phyloP scores from a whole-genome alignment of 225 moss, liverwort and hornwort species.

The Asterella californica region DNA sequence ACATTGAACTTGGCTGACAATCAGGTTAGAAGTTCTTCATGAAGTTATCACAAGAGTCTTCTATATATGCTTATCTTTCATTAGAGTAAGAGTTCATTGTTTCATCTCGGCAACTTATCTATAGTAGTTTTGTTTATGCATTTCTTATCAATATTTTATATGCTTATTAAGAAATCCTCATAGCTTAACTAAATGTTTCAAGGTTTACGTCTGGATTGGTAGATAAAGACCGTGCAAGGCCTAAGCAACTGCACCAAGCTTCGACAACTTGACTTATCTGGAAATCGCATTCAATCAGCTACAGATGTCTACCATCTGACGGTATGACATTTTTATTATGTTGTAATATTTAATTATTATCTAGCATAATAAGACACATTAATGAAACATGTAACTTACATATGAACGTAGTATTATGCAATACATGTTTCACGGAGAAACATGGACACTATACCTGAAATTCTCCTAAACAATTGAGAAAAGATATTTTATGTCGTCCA shows the following conservation, averaged over 20 bases:
- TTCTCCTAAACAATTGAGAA: too few relatives aligned
- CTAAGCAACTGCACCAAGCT: conserved; percentile 46
- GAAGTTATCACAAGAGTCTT: too few relatives aligned
- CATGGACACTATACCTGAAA: too few relatives aligned
- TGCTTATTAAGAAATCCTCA: not conserved
- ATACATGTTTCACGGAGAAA: too few relatives aligned
- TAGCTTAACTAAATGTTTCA: not conserved
- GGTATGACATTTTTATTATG: conserved; percentile 17
- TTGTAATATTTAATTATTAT: too few relatives aligned
- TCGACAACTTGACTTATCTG: conserved; percentile 58
- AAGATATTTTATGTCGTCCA: not conserved
- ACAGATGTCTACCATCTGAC: conserved; percentile 53
- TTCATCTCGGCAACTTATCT: too few relatives aligned
- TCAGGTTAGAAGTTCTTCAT: conserved; percentile 35
- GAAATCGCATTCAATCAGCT: conserved; percentile 43
- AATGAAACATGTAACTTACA: not conserved
- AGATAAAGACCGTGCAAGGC: conserved; percentile 60
- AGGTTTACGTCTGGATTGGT: too few relatives aligned
- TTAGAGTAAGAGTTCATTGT: too few relatives aligned
- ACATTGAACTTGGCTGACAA: conserved; percentile 76
- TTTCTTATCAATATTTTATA: not conserved
- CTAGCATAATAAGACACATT: not conserved
- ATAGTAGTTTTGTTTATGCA: too few relatives aligned
- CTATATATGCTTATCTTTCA: too few relatives aligned
- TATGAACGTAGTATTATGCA: too few relatives aligned